These are phyloP conservation scores for Haematococcus lacustris DNA, from an alignment of 139 green algal species.

Conservation along the genomic window DNA sequence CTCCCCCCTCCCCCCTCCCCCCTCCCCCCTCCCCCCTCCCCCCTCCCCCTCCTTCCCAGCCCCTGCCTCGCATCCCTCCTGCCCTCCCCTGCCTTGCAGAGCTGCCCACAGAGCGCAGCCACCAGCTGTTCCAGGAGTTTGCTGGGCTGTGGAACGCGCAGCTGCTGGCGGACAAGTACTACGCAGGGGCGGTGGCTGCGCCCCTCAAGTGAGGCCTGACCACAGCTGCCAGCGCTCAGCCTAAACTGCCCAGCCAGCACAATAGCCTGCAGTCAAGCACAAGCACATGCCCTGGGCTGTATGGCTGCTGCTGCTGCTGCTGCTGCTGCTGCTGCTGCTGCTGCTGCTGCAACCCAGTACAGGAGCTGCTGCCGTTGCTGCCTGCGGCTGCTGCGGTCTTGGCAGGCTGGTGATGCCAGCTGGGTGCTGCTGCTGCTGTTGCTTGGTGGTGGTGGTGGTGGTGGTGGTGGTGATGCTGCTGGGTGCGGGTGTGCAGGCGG, in stretches of 20 bases:
- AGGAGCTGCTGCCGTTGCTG: too few relatives aligned
- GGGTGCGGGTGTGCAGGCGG: too few relatives aligned
- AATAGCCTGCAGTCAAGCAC: not conserved
- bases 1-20: too few relatives aligned
- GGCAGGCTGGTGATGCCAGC: too few relatives aligned
- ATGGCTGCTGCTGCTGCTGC: not conserved
- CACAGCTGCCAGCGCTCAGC: not conserved
- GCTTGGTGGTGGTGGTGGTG: too few relatives aligned
- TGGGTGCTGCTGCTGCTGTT: too few relatives aligned
- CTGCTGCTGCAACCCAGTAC: not conserved
- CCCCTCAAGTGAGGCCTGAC: not conserved
- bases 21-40: too few relatives aligned
- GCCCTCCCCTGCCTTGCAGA: slow-evolving; percentile 12
- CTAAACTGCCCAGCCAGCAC: not conserved
- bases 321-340: not conserved
- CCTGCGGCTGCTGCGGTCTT: too few relatives aligned
- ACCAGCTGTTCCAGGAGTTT: slow-evolving; percentile 46
- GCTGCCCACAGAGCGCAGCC: slow-evolving; percentile 33
- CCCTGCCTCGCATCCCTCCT: not conserved
- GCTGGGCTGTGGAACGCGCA: slow-evolving; percentile 44
- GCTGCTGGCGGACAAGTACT: slow-evolving; percentile 2
- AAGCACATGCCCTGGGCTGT: not conserved
- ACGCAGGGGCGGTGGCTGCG: not conserved
- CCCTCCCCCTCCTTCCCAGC: not conserved
- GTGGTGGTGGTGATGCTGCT: too few relatives aligned